Conservation (phyloP, 2,329 filamentous ascomycete species). For the Colletotrichum shisoi region DNA sequence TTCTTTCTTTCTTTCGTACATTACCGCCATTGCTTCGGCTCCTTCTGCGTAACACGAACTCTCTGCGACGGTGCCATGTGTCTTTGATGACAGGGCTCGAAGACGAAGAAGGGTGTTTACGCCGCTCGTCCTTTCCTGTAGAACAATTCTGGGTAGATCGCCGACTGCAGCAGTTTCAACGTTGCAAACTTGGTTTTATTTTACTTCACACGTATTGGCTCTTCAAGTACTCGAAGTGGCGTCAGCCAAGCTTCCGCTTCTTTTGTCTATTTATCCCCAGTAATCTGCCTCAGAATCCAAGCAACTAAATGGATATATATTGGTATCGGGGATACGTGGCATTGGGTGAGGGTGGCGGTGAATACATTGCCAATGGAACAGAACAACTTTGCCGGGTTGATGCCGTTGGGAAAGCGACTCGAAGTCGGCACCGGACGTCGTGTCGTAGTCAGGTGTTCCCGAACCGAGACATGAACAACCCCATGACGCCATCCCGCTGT, state of each 20-base stretch:
- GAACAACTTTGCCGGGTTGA: neutral
- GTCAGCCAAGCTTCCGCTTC: too few relatives aligned
- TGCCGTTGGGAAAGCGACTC: slow-evolving; percentile 11
- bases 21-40: neutral
- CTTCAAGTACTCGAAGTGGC: neutral
- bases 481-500: slow-evolving; percentile 19
- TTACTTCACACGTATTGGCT: too few relatives aligned
- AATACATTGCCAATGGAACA: too few relatives aligned
- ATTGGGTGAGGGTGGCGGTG: too few relatives aligned
- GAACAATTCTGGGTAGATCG: slow-evolving; percentile 2
- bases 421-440: slow-evolving; percentile 17
- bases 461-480: slow-evolving; percentile 23
- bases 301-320: too few relatives aligned
- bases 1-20: slow-evolving; percentile 16
- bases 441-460: slow-evolving; percentile 19
- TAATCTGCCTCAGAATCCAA: too few relatives aligned
- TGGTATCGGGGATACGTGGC: too few relatives aligned
- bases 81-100: neutral
- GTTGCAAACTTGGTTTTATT: neutral
- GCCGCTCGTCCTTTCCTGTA: neutral
- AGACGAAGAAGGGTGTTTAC: neutral
- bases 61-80: too few relatives aligned
- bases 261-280: neutral
- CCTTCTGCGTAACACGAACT: neutral
- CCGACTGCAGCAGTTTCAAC: neutral